Base-by-base conservation (phyloP, 164 flowering plant genomes). In the Annona squamosa region DNA sequence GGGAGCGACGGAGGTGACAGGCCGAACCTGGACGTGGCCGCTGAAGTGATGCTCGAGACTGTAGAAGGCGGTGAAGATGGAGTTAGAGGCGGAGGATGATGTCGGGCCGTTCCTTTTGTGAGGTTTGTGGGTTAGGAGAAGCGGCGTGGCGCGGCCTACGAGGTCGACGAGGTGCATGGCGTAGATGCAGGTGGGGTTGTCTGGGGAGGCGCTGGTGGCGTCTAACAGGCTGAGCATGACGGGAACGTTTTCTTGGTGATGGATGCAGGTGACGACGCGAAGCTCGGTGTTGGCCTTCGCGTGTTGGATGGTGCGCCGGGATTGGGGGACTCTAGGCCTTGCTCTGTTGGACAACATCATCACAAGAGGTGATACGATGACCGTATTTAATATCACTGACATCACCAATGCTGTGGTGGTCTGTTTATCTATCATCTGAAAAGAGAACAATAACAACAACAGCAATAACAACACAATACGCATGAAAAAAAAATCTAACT, bases 1-100 rank as follows among this genome's bases (percentile, higher is more conserved):
- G 0, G 91, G 84, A 0, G 90, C 59, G n/a, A 84, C 75, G 0
- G 88, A 65, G 0, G 92, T 88, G 81, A 72, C 89, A 0, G 79
- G 47, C 52, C 83, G 80, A 16, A 88, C 65, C 44, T 73, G 73
- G 4, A 90, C 62, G 19, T 18, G 4, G 3, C 74, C 86, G 0
- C 59, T 47, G 65, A 72, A 67, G 43, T 68, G 59, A 56, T 80
- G 83, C 17, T 82, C 76, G 18, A 82, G 85, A 4, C 42, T 73
- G n/a, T 77, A 73, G 0, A 92, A 72, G 52, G 95, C 91, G 18
- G 77, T 83, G 46, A 83, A 81, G 45, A 66, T 66, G n/a, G 9
- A 17, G 44, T 42, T 43, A 48, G 87, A 76, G 45, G 59, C 45
- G 10, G 72, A 17, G 17, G 76, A 66, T 16, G 65, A 37, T 10